Evolutionary conservation across 1,284 basidiomycete species (phyloP).

Genomic region (Malassezia brasiliensis): DNA sequence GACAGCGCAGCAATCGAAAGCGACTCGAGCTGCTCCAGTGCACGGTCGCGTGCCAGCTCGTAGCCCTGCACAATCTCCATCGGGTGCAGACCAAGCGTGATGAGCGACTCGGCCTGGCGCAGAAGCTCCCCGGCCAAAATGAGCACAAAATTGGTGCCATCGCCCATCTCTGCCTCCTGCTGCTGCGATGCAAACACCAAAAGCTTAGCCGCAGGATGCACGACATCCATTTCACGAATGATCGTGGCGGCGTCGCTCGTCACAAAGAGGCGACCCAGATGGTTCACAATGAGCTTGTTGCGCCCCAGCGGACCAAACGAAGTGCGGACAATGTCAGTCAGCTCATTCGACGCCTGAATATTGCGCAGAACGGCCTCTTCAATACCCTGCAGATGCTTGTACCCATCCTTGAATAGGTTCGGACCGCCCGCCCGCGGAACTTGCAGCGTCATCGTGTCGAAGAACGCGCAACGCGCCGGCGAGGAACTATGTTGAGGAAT

Average conservation of each 20-base stretch:
- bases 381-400: slow-evolving; percentile 72
- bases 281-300: slow-evolving; percentile 52
- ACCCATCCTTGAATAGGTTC: slow-evolving; percentile 69
- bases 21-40: slow-evolving; percentile 70
- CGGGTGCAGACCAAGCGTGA: slow-evolving; percentile 93
- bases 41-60: slow-evolving; percentile 80
- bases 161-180: slow-evolving; percentile 94
- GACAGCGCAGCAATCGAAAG: slow-evolving; percentile 55
- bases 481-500: neutral
- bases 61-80: slow-evolving; percentile 81
- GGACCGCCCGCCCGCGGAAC: slow-evolving; percentile 80
- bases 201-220: slow-evolving; percentile 93
- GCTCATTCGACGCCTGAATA: slow-evolving; percentile 85
- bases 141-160: slow-evolving; percentile 87
- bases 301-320: slow-evolving; percentile 85
- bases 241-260: slow-evolving; percentile 99
- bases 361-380: slow-evolving; percentile 80
- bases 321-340: slow-evolving; percentile 89
- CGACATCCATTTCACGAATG: slow-evolving; percentile 93
- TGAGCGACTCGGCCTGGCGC: slow-evolving; percentile 82
- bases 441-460: slow-evolving; percentile 68
- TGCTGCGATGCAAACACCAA: slow-evolving; percentile 95
- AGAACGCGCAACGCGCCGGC: neutral
- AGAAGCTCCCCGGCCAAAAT: slow-evolving; percentile 92
- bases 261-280: slow-evolving; percentile 87